A percentile compares a stretch with the other conserved stretches of the same genome.
Conservation (phyloP, 1,284 basidiomycete genomes). For the Sanghuangporus baumii region DNA sequence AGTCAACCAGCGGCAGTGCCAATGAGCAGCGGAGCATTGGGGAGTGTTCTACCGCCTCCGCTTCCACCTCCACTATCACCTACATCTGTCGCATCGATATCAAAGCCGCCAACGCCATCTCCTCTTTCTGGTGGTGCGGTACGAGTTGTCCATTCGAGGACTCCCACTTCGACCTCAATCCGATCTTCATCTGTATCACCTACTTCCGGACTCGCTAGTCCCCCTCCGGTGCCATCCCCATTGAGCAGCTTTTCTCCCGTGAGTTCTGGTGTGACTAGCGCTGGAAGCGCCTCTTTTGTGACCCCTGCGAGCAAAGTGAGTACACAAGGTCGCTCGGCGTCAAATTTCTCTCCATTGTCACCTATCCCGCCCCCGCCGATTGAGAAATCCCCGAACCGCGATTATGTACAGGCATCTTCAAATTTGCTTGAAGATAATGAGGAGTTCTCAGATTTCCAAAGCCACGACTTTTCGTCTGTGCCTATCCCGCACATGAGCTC, state of each 20-base stretch:
- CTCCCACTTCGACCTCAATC: not conserved
- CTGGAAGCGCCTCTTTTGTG: not conserved
- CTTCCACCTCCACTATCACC: constrained; percentile 17
- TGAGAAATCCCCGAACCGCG: constrained; percentile 14
- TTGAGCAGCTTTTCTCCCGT: not conserved
- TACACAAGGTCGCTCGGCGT: not conserved
- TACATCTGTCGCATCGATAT: constrained; percentile 12
- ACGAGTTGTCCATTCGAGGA: not conserved
- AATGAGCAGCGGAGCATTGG: not conserved
- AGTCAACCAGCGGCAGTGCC: not conserved
- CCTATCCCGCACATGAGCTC: constrained; percentile 4
- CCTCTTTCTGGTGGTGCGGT: constrained; percentile 13
- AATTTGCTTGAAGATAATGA: constrained; percentile 23
- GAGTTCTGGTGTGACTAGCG: not conserved
- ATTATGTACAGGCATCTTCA: not conserved
- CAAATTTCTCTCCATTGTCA: not conserved
- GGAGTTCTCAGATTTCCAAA: constrained; percentile 30
- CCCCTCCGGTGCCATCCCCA: not conserved
- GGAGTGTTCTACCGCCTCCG: constrained; percentile 11
- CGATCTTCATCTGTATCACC: not conserved
- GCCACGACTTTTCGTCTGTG: constrained; percentile 19
- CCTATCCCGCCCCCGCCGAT: constrained; percentile 10
- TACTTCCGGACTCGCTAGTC: not conserved
- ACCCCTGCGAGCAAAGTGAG: not conserved
- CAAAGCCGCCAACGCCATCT: constrained; percentile 24